Evolutionary conservation across 2,329 filamentous ascomycete genomes (phyloP).

Genomic region (Phymatotrichopsis omnivora): DNA sequence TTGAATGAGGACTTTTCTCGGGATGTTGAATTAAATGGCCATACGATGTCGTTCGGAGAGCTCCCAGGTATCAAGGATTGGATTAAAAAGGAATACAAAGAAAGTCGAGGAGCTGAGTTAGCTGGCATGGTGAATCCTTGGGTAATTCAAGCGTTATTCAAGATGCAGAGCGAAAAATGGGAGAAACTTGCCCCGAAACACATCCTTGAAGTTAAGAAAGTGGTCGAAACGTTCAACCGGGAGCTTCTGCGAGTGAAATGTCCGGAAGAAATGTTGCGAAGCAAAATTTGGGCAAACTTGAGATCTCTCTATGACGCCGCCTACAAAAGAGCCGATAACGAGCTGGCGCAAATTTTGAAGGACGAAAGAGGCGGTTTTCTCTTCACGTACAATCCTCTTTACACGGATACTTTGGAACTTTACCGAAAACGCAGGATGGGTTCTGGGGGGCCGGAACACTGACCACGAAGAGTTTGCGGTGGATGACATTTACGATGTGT

Average conservation of each 20-base stretch:
- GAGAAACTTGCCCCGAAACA: slow-evolving; percentile 40
- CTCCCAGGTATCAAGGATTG: slow-evolving; percentile 38
- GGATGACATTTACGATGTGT: slow-evolving; percentile 49
- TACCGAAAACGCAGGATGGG: slow-evolving; percentile 10
- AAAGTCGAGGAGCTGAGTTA: slow-evolving; percentile 45
- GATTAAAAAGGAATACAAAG: slow-evolving; percentile 39
- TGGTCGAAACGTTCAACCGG: slow-evolving; percentile 36
- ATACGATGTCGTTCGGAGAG: slow-evolving; percentile 22
- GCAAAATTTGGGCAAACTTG: slow-evolving; percentile 39
- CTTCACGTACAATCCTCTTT: slow-evolving; percentile 45
- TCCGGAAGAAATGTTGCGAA: slow-evolving; percentile 38
- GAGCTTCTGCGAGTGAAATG: slow-evolving; percentile 39
- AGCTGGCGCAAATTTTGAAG: slow-evolving; percentile 44
- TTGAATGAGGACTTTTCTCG: slow-evolving; percentile 29
- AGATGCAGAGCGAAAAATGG: slow-evolving; percentile 49
- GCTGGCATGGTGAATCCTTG: slow-evolving; percentile 39
- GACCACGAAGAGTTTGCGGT: slow-evolving; percentile 28
- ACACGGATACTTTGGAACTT: slow-evolving; percentile 39
- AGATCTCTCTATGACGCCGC: slow-evolving; percentile 39
- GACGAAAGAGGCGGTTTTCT: slow-evolving; percentile 43
- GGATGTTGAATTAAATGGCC: slow-evolving; percentile 30
- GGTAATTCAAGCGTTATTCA: slow-evolving; percentile 42
- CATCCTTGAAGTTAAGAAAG: slow-evolving; percentile 33
- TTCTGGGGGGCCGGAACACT: slow-evolving; percentile 18
- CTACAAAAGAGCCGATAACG: slow-evolving; percentile 43